A percentile compares a stretch with the other conserved stretches of the same genome.
Conservation (phyloP, 306 rosid genomes). For the Quercus ilex region DNA sequence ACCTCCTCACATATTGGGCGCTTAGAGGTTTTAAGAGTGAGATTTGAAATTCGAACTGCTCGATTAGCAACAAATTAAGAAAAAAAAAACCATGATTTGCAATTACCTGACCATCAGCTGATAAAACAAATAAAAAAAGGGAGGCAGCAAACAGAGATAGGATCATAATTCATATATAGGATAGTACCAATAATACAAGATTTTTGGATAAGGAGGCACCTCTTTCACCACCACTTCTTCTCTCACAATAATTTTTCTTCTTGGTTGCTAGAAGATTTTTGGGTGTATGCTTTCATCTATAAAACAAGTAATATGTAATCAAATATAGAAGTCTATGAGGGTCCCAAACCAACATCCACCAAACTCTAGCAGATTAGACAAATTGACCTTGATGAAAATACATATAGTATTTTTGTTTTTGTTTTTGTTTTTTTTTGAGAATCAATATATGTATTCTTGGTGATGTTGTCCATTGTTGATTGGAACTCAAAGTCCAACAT, state of each 20-base stretch:
- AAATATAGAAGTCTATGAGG: neutral
- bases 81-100: too few species aligned
- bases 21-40: too few species aligned
- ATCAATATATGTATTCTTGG: too few species aligned
- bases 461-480: neutral
- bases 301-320: neutral
- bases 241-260: neutral
- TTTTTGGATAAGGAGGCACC: too few species aligned
- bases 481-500: neutral
- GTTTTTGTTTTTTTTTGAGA: neutral
- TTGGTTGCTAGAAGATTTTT: neutral
- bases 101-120: too few species aligned
- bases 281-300: neutral
- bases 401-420: neutral
- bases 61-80: too few species aligned
- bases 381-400: neutral
- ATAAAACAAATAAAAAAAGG: too few species aligned
- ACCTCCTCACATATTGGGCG: too few species aligned
- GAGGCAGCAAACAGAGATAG: too few species aligned
- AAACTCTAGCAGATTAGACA: slow-evolving; percentile 6
- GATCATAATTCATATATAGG: too few species aligned
- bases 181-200: too few species aligned
- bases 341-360: slow-evolving; percentile 1
- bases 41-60: too few species aligned
- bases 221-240: neutral